phyloP scores from a whole-genome alignment of 352 stramenopile species.

The Phytophthora cactorum region DNA sequence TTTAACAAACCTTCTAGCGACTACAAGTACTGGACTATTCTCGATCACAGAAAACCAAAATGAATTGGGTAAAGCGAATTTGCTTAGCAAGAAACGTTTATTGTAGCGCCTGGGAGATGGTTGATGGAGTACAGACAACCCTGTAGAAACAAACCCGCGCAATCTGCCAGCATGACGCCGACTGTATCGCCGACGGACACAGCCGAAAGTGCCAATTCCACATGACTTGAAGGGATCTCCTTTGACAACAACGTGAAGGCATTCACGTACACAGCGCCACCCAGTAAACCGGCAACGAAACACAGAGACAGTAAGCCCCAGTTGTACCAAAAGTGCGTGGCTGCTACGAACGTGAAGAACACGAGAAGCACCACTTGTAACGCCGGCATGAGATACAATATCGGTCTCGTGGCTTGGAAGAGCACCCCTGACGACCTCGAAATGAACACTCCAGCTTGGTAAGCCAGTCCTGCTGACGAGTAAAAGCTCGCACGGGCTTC shows the following conservation, averaged over 20 bases:
- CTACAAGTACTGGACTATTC: too few relatives aligned
- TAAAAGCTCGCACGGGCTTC: conserved; percentile 89
- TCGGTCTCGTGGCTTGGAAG: conserved; percentile 65
- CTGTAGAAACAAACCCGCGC: conserved; percentile 90
- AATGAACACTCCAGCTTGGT: conserved; percentile 94
- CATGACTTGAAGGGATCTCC: conserved; percentile 69
- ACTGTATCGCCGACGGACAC: conserved; percentile 92
- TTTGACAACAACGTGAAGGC: conserved; percentile 90
- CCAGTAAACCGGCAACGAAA: conserved; percentile 90
- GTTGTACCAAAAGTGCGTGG: conserved; percentile 89
- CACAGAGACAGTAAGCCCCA: conserved; percentile 80
- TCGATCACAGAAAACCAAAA: too few relatives aligned
- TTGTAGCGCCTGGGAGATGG: conserved; percentile 61
- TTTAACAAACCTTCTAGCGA: too few relatives aligned
- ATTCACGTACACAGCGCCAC: conserved; percentile 92
- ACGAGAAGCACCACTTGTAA: conserved; percentile 87
- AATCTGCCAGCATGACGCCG: conserved; percentile 91
- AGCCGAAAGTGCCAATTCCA: conserved; percentile 89
- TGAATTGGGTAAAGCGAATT: too few relatives aligned
- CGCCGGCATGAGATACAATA: conserved; percentile 91
- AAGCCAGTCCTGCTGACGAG: conserved; percentile 88
- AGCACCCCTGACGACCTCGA: conserved; percentile 90
- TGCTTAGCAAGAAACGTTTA: conserved; percentile 61
- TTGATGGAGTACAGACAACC: conserved; percentile 92
- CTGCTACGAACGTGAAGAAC: conserved; percentile 88